Evolutionary conservation across 2,329 filamentous ascomycete genomes (phyloP), one percentile per base, ranked within the genome.

Genomic region (Aaosphaeria pasadenensis): DNA sequence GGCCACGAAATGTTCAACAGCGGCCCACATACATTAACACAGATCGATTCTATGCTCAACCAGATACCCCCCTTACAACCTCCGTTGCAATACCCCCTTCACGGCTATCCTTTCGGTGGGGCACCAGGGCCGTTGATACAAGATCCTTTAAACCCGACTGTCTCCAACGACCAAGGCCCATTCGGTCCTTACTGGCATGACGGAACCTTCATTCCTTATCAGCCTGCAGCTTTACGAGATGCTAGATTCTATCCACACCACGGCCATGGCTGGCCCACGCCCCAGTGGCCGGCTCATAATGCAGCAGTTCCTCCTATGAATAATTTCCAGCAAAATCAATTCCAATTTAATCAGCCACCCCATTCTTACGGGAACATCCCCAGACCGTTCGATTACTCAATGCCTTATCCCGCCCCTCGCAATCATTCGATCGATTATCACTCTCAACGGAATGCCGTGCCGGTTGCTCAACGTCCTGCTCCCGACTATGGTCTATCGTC

Each of bases 21-120:
- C 39, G 71, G 69, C 9, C 66, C 76, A 47, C 74, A 76, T 51
- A 67, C 72, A 45, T 63, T 73, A 7, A 75, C 77, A 4, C 79
- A 80, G 45, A 77, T 84, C 54, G 83, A 86, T 60, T 85, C 83
- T 5, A 74, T 84, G 64, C 70, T 85, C 46, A 77, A 83, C 48
- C 83, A 85, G 62, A 76, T 77, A 49, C 72, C 80, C 5, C 71
- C 85, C 11, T 80, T 85, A 42, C 80, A 83, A 30, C 59, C 59
- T 33, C 62, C 64, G 35, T 74, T 82, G 49, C 82, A 84, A 44
- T 78, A 80, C 54, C 77, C 75, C 47, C 61, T 69, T 52, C 70
- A 69, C 42, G 65, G 62, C 5, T 60, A 63, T 31, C 61, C 61
- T 6, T 69, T 63, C 39, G 57, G 58, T 43, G 63, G 59, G 11